These are phyloP conservation scores for Pachyrhizus erosus DNA, from an alignment of 306 rosid species.

Conservation along the genomic window DNA sequence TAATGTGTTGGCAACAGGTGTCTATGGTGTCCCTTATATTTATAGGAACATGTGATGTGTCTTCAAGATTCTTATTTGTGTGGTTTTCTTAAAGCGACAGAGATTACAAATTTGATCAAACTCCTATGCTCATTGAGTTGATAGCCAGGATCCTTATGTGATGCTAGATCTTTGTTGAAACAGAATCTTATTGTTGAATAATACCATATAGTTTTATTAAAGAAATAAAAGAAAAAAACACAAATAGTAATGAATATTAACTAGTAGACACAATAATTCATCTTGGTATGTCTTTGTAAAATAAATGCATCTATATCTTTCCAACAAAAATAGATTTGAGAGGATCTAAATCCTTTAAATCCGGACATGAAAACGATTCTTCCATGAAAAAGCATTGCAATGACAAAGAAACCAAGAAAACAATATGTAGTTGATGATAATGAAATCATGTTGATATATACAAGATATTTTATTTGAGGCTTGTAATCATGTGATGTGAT, in stretches of 20 bases:
- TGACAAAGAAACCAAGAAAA: background rate
- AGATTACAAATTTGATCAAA: background rate
- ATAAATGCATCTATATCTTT: background rate
- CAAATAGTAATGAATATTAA: background rate
- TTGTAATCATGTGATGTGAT: background rate
- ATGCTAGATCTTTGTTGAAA: background rate
- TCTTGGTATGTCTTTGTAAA: background rate
- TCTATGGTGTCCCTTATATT: too few relatives aligned
- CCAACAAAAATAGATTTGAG: background rate
- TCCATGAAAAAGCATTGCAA: constrained; percentile 3
- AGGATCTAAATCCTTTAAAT: constrained; percentile 3
- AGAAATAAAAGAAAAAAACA: background rate
- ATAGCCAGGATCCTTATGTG: background rate
- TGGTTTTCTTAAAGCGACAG: background rate
- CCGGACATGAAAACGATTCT: background rate
- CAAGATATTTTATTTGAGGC: constrained; percentile 12
- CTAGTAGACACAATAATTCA: background rate
- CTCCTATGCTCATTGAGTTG: background rate
- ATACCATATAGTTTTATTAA: background rate
- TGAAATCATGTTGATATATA: background rate
- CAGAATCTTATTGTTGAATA: background rate
- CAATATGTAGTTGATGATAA: background rate
- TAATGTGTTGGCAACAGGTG: too few relatives aligned
- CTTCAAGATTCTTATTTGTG: background rate
- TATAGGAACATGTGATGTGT: too few relatives aligned